A percentile compares a stretch with the other conserved stretches of the same genome.
phyloP scores from a whole-genome alignment of 2,329 filamentous ascomycete genomes.

The Aureobasidium sp. region DNA sequence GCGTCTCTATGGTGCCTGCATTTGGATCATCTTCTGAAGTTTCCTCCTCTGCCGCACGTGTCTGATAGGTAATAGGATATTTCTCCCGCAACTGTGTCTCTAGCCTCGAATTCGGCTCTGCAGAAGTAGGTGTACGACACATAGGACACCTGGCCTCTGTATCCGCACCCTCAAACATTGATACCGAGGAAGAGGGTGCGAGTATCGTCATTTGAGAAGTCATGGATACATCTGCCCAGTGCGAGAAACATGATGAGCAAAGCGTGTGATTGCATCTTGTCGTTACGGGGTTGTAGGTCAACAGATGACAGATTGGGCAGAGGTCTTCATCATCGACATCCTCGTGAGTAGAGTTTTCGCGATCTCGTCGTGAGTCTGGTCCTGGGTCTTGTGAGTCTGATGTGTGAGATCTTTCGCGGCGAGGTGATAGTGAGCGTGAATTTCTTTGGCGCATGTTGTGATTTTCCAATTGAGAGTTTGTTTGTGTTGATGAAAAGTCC shows the following conservation, averaged over 20 bases:
- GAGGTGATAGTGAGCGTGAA: constrained; percentile 6
- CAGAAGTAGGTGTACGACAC: constrained; percentile 37
- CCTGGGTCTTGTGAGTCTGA: neutral
- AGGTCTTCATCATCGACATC: constrained; percentile 38
- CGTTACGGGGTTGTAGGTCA: constrained; percentile 47
- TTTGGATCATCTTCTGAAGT: constrained; percentile 29
- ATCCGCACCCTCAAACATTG: neutral
- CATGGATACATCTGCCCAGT: constrained; percentile 49
- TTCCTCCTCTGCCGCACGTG: constrained; percentile 42
- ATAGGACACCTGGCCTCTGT: constrained; percentile 15
- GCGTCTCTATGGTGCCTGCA: constrained; percentile 36
- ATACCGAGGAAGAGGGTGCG: constrained; percentile 4
- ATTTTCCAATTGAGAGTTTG: neutral
- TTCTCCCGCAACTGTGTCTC: constrained; percentile 34
- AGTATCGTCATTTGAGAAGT: constrained; percentile 43
- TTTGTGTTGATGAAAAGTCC: neutral
- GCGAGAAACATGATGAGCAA: constrained; percentile 51
- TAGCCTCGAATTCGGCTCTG: constrained; percentile 38
- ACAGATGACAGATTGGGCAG: constrained; percentile 51
- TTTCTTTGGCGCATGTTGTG: constrained; percentile 2
- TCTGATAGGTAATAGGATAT: constrained; percentile 42
- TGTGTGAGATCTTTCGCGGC: neutral
- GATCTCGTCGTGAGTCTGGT: neutral
- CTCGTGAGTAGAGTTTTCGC: neutral
- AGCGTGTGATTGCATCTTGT: constrained; percentile 49